Conservation (phyloP, 2,329 filamentous ascomycete species). For the Biscogniauxia sp. region DNA sequence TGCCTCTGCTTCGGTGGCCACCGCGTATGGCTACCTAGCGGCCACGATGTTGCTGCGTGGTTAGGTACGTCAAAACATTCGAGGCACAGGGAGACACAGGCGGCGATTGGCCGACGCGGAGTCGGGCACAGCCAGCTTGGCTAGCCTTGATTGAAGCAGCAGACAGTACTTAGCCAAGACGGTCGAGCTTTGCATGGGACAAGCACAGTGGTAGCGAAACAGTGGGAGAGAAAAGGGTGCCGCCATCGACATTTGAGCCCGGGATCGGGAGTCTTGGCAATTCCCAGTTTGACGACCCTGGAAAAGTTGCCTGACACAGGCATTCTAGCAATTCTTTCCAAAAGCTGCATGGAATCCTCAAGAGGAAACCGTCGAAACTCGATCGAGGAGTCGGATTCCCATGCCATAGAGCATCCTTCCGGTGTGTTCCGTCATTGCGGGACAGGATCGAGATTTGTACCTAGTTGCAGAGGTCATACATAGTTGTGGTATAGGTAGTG, state of each 20-base stretch:
- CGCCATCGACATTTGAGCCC: conserved; percentile 30
- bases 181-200: conserved; percentile 14
- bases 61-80: not conserved
- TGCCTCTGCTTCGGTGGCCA: not conserved
- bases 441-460: conserved; percentile 21
- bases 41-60: not conserved
- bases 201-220: conserved; percentile 17
- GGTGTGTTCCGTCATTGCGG: conserved; percentile 20
- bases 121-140: not conserved
- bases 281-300: not conserved
- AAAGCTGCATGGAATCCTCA: not conserved
- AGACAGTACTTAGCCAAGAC: conserved; percentile 18
- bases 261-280: conserved; percentile 30
- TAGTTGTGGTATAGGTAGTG: not conserved
- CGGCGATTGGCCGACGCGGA: not conserved
- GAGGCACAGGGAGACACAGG: not conserved
- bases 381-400: conserved; percentile 5
- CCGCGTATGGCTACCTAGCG: not conserved
- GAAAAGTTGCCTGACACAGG: conserved; percentile 3
- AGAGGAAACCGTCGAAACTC: not conserved
- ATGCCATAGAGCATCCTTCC: conserved; percentile 6
- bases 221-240: conserved; percentile 19
- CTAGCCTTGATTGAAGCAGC: conserved; percentile 13
- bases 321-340: not conserved
- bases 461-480: not conserved